Evolutionary conservation across 2,329 filamentous ascomycete genomes (phyloP), one percentile per base, ranked within the genome.

Genomic region (Hymenoscyphus fructigenus): DNA sequence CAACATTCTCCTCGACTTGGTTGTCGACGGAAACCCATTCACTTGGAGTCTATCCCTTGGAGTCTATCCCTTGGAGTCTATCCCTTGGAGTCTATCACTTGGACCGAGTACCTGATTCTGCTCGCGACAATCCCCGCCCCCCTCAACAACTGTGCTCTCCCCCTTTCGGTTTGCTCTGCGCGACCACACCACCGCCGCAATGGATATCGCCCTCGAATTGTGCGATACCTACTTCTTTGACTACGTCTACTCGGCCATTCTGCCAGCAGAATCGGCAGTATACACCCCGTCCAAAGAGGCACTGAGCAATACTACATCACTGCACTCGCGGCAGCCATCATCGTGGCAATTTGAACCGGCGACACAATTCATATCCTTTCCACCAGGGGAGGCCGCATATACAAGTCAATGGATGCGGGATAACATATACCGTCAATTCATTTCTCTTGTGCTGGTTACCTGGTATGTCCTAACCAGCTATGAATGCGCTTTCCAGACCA

Each of bases 191-290:
- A 62, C 59, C 68, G 65, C 69, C 80, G 82, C 76, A 78, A 97
- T 98, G 94, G 94, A 98, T 83, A 87, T 97, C 79, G 87, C 95
- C 57, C 89, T 97, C 70, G 93, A 97, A 79, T 73, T 93, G 66
- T 85, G 87, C 79, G 94, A 98, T 79, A 91, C 89, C 72, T 92
- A 90, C 74, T 74, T 93, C 68, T 90, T 90, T 78, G 94, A 98
- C 80, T 86, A 89, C 71, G 72, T 91, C 65, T 97, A 96, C 76
- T 89, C 93, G 59, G 82, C 80, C 41, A 71, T 90, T 5, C 81
- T 91, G n/a, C 93, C 93, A 7, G 80, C 81, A 57, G 81, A 79
- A 34, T 79, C 82, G 14, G 80, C 82, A 32, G 83, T 82, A 20
- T 84, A 84, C 74, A 82, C 85, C 75, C 80, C 84, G 59, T 36